Evolutionary conservation across 2,329 filamentous ascomycete species (phyloP), one percentile per base, ranked within the genome.

Genomic region (Trichoderma asperellum): DNA sequence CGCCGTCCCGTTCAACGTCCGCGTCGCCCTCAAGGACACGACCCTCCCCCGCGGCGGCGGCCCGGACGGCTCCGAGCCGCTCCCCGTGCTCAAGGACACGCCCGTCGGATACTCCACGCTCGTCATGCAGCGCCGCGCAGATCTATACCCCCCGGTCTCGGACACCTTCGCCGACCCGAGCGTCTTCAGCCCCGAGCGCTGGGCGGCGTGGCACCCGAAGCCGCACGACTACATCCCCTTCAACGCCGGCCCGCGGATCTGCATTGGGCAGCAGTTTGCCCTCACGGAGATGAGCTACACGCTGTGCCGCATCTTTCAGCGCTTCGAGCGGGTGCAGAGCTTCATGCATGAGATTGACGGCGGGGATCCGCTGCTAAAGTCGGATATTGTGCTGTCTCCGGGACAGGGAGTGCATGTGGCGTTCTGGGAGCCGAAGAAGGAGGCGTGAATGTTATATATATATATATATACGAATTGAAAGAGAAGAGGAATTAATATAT

Each of bases 201-300:
- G 91, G 91, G 79, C 77, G 55, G 70, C 77, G 72, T 87, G 87
- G 85, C 85, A 88, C 76, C 89, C 89, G 0, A 85, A 84, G 74
- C 87, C 87, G 0, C 92, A 90, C 87, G 86, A 89, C 71, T 93
- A 91, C 76, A 86, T 93, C 47, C 91, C 91, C 14, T 93, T 93
- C 80, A 92, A 92, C 76, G 89, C 89, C 11, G 91, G 90, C 0
- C 89, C 91, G 62, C 83, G 91, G 43, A 91, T 92, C 75, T 92
- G 91, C 78, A 87, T 93, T 69, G 91, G 91, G 1, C 91, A 94
- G 84, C 91, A 94, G 79, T 94, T 94, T 76, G 92, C 92, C 11
- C 80, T 94, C 58, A 92, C 91, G 0, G 91, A 94, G 82, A 91
- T 92, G 82, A 82, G 83, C 35, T 94, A 94, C 76, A 89, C 91